Conservation (phyloP, 495 filamentous ascomycete genomes). For the Aspergillus baeticus region DNA sequence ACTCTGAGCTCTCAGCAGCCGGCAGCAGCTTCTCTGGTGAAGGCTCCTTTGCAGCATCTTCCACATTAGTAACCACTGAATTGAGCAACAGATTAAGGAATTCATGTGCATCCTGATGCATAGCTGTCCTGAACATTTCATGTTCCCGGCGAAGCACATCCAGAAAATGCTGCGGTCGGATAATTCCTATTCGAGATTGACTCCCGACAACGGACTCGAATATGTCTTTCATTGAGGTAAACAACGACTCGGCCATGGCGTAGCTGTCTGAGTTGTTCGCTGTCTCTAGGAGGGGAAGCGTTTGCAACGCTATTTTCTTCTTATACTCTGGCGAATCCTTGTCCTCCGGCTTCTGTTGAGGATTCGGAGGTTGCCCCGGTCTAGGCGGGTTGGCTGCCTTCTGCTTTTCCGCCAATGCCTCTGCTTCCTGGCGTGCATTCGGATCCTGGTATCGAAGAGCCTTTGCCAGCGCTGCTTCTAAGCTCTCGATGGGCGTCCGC, state of each 20-base stretch:
- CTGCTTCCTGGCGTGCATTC: conserved; percentile 39
- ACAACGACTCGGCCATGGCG: conserved; percentile 92
- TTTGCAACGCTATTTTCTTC: conserved; percentile 89
- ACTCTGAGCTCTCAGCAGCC: conserved; percentile 38
- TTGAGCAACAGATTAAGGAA: conserved; percentile 96
- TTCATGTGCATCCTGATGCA: conserved; percentile 98
- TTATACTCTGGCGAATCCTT: conserved; percentile 91
- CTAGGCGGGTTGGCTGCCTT: conserved; percentile 33
- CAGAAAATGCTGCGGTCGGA: conserved; percentile 90
- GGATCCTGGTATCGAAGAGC: conserved; percentile 48
- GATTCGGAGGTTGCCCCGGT: conserved; percentile 50
- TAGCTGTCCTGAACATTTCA: conserved; percentile 94
- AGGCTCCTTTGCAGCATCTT: conserved; percentile 64
- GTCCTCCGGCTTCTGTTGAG: conserved; percentile 71
- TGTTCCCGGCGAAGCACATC: conserved; percentile 92
- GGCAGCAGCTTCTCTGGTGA: conserved; percentile 37
- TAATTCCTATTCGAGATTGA: conserved; percentile 77
- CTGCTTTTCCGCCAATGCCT: conserved; percentile 44
- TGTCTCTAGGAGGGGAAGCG: conserved; percentile 79
- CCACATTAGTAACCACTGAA: conserved; percentile 90
- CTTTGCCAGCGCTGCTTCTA: conserved; percentile 46
- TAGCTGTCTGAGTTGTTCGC: conserved; percentile 77
- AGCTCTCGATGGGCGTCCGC: conserved; percentile 55
- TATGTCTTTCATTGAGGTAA: conserved; percentile 92
- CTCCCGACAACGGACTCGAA: conserved; percentile 89